Conservation (phyloP, 2,329 filamentous ascomycete species). For the Cladophialophora bantiana region DNA sequence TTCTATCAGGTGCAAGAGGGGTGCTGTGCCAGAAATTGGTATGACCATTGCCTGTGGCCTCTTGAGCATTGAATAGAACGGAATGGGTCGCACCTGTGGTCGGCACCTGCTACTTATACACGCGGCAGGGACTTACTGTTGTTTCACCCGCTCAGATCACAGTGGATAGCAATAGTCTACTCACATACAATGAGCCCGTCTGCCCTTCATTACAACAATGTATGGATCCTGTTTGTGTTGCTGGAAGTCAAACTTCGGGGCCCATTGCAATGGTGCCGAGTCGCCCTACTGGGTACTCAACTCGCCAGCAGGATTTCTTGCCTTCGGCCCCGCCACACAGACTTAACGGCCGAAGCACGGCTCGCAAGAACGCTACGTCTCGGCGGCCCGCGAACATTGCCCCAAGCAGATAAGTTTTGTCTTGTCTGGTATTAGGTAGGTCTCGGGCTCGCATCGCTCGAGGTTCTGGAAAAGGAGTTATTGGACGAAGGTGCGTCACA, state of each 20-base stretch:
- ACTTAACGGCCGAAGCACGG: neutral
- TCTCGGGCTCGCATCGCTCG: neutral
- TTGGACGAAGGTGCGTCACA: neutral
- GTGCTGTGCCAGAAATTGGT: neutral
- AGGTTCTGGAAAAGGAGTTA: neutral
- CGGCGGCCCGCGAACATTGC: neutral
- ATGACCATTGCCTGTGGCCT: neutral
- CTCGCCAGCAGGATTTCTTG: no score
- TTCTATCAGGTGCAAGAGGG: neutral
- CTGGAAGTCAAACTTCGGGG: no score
- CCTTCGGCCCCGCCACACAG: neutral
- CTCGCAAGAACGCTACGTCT: neutral
- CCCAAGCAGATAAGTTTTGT: neutral
- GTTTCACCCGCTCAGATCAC: no score
- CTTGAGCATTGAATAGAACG: no score
- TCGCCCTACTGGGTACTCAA: no score
- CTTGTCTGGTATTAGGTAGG: neutral
- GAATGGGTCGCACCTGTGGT: neutral
- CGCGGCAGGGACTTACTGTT: no score
- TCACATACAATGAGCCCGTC: no score
- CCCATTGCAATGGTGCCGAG: no score
- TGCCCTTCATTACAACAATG: no score
- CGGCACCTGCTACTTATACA: no score
- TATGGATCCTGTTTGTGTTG: no score
- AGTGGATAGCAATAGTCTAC: no score